Conservation (phyloP, 2,329 filamentous ascomycete genomes). For the Sporothrix humicola region DNA sequence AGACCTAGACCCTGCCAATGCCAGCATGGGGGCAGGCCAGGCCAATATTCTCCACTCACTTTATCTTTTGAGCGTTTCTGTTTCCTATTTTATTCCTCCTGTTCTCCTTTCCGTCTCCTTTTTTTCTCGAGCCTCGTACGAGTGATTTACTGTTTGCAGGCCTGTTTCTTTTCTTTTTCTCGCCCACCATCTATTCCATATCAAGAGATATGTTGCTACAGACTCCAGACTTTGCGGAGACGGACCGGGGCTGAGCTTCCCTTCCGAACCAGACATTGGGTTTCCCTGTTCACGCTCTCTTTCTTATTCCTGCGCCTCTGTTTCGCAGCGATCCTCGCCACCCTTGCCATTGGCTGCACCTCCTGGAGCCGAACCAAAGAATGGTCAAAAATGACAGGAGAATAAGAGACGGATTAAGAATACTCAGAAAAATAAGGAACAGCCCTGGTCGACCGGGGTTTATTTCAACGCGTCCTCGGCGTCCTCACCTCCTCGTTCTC, state of each 20-base stretch:
- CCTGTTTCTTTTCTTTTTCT: neutral
- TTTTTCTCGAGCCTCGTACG: slow-evolving; percentile 1
- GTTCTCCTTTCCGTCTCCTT: neutral
- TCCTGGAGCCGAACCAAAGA: neutral
- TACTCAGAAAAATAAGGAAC: neutral
- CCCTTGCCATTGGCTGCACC: slow-evolving; percentile 2
- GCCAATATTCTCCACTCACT: slow-evolving; percentile 15
- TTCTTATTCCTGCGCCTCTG: neutral
- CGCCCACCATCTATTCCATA: neutral
- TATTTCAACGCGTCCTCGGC: neutral
- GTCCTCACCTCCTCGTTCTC: neutral
- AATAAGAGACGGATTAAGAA: neutral
- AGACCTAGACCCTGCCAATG: neutral
- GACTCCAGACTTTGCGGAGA: neutral
- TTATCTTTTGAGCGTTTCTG: neutral
- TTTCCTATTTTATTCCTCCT: neutral
- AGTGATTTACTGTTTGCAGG: neutral
- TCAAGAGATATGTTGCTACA: slow-evolving; percentile 1
- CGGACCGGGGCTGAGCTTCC: neutral
- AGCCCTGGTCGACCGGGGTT: slow-evolving; percentile 1
- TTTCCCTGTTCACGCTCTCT: neutral
- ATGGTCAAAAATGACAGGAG: neutral
- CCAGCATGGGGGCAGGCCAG: neutral
- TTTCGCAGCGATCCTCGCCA: slow-evolving; percentile 19
- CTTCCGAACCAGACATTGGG: slow-evolving; percentile 14